phyloP scores from a whole-genome alignment of 2,329 filamentous ascomycete genomes.

The Xylariaceae sp. region DNA sequence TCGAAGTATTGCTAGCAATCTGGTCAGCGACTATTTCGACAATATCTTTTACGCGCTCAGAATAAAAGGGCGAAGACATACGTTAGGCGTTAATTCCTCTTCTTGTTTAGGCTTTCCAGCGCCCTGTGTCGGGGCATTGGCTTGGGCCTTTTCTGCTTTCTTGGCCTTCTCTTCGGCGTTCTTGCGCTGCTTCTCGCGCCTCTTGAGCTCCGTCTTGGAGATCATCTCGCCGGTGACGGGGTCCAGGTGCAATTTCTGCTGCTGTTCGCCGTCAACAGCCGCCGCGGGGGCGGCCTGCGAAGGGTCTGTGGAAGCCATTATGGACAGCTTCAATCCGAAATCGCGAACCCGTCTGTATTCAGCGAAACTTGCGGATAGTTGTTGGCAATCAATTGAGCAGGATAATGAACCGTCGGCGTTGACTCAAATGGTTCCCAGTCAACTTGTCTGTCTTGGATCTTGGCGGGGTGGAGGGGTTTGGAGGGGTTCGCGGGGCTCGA shows the following conservation, averaged over 20 bases:
- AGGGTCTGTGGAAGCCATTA: slow-evolving; percentile 10
- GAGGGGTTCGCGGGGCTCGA: slow-evolving; percentile 9
- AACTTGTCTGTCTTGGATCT: slow-evolving; percentile 1
- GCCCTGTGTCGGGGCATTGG: slow-evolving; percentile 44
- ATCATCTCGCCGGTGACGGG: slow-evolving; percentile 85
- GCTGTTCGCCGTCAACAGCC: slow-evolving; percentile 36
- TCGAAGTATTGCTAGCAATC: slow-evolving; percentile 68
- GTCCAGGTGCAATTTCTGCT: slow-evolving; percentile 76
- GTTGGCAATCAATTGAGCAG: neutral
- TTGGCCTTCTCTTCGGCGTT: slow-evolving; percentile 83
- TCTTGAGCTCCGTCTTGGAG: slow-evolving; percentile 89
- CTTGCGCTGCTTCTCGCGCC: slow-evolving; percentile 85
- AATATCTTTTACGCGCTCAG: neutral
- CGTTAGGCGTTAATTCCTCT: slow-evolving; percentile 72
- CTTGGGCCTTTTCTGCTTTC: slow-evolving; percentile 60
- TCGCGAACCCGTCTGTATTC: neutral
- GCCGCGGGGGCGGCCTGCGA: slow-evolving; percentile 7
- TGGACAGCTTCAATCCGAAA: neutral
- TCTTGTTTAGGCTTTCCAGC: slow-evolving; percentile 56
- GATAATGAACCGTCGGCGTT: neutral
- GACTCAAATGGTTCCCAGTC: slow-evolving; percentile 3
- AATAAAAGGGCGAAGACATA: slow-evolving; percentile 29
- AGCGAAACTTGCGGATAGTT: neutral
- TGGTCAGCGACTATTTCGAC: neutral
- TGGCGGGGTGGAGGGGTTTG: neutral